phyloP scores from a whole-genome alignment of 2,329 filamentous ascomycete species.

The Atkinsonella hypoxylon region DNA sequence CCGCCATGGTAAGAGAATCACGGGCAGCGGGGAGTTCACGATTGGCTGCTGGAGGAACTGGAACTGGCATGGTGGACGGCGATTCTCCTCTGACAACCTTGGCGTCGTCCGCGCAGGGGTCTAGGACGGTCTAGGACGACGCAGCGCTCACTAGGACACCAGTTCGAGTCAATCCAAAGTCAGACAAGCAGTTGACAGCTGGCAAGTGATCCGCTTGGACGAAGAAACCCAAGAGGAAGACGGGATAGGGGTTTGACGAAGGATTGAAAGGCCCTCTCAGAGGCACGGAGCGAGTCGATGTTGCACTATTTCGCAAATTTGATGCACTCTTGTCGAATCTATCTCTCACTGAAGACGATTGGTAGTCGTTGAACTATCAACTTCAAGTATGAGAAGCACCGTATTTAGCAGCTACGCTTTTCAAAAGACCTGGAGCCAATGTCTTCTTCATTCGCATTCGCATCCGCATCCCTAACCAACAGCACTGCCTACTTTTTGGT shows the following conservation, averaged over 20 bases:
- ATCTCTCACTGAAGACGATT: neutral
- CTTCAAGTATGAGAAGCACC: too few species aligned
- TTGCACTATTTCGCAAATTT: neutral
- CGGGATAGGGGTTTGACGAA: neutral
- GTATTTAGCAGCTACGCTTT: neutral
- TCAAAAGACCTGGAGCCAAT: neutral
- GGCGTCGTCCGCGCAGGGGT: constrained; percentile 3
- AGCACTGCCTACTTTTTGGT: neutral
- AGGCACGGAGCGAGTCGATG: constrained; percentile 1
- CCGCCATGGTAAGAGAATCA: constrained; percentile 14
- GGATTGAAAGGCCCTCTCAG: neutral
- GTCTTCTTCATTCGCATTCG: neutral
- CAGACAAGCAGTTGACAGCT: neutral
- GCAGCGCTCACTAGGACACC: neutral
- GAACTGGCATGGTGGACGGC: constrained; percentile 17
- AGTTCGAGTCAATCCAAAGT: neutral
- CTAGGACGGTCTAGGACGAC: too few species aligned
- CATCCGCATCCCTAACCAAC: too few species aligned
- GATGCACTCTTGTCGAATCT: neutral
- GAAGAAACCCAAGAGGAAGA: too few species aligned
- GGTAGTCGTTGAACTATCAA: neutral
- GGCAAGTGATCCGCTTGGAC: too few species aligned
- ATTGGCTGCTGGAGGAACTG: constrained; percentile 20
- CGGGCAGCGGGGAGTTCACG: constrained; percentile 19
- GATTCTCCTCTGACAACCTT: neutral